Evolutionary conservation across 2,329 filamentous ascomycete species (phyloP).

Genomic region (Sarocladiaceae sp.): DNA sequence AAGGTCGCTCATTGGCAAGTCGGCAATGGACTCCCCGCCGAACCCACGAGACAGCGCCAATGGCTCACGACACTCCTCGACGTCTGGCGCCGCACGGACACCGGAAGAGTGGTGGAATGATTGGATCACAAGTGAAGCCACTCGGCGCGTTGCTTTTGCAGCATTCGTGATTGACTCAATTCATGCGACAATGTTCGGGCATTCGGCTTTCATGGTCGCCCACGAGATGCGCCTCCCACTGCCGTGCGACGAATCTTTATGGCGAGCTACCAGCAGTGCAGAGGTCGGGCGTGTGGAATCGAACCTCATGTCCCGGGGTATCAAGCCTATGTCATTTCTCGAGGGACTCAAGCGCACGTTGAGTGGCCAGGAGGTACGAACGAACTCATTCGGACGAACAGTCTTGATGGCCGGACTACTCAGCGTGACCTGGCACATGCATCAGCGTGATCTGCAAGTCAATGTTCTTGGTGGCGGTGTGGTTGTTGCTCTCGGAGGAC

Average conservation of each 20-base stretch:
- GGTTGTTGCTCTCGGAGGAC: constrained; percentile 72
- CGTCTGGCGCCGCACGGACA: constrained; percentile 60
- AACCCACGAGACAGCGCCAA: constrained; percentile 58
- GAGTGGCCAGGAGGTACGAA: constrained; percentile 78
- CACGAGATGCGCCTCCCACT: constrained; percentile 90
- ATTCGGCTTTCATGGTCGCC: constrained; percentile 94
- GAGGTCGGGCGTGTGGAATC: constrained; percentile 84
- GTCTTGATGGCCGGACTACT: constrained; percentile 92
- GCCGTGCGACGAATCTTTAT: constrained; percentile 88
- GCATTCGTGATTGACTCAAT: constrained; percentile 95
- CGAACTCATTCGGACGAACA: constrained; percentile 88
- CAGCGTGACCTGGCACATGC: constrained; percentile 96
- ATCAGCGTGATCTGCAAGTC: constrained; percentile 89
- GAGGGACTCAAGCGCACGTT: constrained; percentile 88
- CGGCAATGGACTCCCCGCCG: constrained; percentile 78
- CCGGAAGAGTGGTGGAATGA: constrained; percentile 91
- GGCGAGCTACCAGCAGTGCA: constrained; percentile 82
- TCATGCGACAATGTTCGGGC: constrained; percentile 96
- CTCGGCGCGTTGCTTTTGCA: constrained; percentile 82
- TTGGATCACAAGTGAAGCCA: constrained; percentile 94
- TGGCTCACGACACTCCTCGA: constrained; percentile 56
- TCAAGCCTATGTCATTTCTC: constrained; percentile 82
- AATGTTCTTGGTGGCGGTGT: constrained; percentile 74
- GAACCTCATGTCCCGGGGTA: constrained; percentile 72
- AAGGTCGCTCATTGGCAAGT: constrained; percentile 82